A percentile compares a stretch with the other conserved stretches of the same genome.
phyloP scores from a whole-genome alignment of 169 alveolate genomes.

The Plasmodium gallinaceum region DNA sequence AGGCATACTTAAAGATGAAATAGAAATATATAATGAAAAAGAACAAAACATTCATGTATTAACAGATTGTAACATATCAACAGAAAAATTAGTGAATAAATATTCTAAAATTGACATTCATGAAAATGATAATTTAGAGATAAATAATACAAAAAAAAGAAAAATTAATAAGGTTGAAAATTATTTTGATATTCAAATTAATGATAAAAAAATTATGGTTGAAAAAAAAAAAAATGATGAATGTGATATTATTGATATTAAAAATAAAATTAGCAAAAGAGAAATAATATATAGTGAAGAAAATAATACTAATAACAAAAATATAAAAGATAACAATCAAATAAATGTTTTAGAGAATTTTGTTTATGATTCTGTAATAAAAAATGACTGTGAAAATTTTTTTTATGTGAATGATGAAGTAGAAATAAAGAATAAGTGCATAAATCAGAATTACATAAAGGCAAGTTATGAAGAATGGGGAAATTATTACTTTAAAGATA shows the following conservation, averaged over 20 bases:
- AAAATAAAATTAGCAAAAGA: neutral
- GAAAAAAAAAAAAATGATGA: neutral
- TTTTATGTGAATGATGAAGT: neutral
- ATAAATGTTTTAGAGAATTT: neutral
- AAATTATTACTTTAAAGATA: neutral
- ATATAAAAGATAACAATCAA: neutral
- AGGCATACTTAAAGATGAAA: neutral
- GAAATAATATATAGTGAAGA: neutral
- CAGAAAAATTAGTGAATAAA: slow-evolving; percentile 2
- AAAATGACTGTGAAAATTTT: neutral
- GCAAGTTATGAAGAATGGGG: no score
- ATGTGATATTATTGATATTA: neutral
- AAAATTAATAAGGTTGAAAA: slow-evolving; percentile 18
- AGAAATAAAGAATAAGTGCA: no score
- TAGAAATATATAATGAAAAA: neutral
- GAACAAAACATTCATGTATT: neutral
- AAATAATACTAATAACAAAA: neutral
- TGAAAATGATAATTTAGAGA: slow-evolving; percentile 8
- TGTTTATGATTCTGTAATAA: no score
- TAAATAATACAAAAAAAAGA: slow-evolving; percentile 16
- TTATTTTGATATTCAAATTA: neutral
- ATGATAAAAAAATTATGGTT: slow-evolving; percentile 1
- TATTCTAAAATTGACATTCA: neutral
- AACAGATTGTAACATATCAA: neutral
- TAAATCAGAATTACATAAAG: no score